These are phyloP conservation scores for Aureobasidium namibiae DNA, from an alignment of 2,329 filamentous ascomycete genomes.

Conservation along the genomic window DNA sequence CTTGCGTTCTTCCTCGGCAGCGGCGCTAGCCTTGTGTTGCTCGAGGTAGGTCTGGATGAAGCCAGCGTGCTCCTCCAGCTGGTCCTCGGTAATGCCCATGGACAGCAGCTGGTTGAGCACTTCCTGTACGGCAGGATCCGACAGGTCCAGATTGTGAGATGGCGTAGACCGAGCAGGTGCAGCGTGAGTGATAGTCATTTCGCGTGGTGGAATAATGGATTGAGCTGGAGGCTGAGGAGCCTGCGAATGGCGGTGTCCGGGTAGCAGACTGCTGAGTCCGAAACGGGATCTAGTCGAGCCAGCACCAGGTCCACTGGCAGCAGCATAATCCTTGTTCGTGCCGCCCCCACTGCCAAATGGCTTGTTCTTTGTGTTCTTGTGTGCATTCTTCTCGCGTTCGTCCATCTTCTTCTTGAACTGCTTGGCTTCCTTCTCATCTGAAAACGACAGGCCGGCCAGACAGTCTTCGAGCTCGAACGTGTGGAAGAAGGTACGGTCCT, in stretches of 20 bases:
- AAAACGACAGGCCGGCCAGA: slow-evolving; percentile 80
- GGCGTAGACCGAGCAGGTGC: slow-evolving; percentile 20
- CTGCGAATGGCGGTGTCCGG: slow-evolving; percentile 42
- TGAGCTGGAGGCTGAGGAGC: slow-evolving; percentile 34
- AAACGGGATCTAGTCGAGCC: slow-evolving; percentile 37
- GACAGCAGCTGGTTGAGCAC: slow-evolving; percentile 52
- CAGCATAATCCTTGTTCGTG: slow-evolving; percentile 26
- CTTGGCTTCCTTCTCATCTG: slow-evolving; percentile 95
- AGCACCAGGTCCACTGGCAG: slow-evolving; percentile 19
- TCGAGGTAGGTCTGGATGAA: slow-evolving; percentile 62
- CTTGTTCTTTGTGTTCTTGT: slow-evolving; percentile 72
- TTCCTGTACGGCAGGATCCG: slow-evolving; percentile 54
- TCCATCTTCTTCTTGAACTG: slow-evolving; percentile 97
- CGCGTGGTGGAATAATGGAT: slow-evolving; percentile 43
- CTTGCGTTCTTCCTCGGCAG: slow-evolving; percentile 41
- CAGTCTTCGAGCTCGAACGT: slow-evolving; percentile 94
- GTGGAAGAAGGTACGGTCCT: slow-evolving; percentile 95
- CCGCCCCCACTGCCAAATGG: slow-evolving; percentile 52
- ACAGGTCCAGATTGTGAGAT: slow-evolving; percentile 48
- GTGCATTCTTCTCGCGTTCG: slow-evolving; percentile 90
- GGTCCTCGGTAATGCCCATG: slow-evolving; percentile 61
- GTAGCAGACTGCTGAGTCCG: slow-evolving; percentile 41
- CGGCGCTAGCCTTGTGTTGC: slow-evolving; percentile 50
- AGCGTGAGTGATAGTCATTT: slow-evolving; percentile 25
- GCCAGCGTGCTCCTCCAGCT: slow-evolving; percentile 58